These are phyloP conservation scores for Neurospora cerealis DNA, from an alignment of 495 filamentous ascomycete species.

Conservation along the genomic window DNA sequence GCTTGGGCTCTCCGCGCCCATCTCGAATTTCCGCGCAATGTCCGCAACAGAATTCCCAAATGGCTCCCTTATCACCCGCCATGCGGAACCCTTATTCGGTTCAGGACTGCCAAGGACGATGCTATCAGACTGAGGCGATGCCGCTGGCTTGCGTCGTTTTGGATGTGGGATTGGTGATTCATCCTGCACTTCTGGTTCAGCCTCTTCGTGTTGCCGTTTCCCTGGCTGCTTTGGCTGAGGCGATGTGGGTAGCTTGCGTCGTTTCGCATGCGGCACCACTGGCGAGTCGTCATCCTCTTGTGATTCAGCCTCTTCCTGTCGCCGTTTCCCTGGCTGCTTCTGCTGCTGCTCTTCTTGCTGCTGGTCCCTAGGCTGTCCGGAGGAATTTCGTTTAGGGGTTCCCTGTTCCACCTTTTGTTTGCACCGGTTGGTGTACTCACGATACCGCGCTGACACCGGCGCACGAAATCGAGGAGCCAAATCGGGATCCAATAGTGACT, in stretches of 20 bases:
- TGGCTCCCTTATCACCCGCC: neutral
- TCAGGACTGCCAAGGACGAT: neutral
- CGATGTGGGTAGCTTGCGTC: neutral
- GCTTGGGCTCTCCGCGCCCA: neutral
- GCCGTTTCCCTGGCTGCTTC: neutral
- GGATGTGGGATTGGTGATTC: neutral
- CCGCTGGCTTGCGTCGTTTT: neutral
- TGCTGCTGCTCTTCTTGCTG: too few relatives aligned
- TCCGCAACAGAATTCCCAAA: neutral
- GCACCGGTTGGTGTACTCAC: neutral
- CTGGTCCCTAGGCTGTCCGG: neutral
- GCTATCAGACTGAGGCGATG: neutral
- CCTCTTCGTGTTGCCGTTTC: neutral
- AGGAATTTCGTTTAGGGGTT: neutral
- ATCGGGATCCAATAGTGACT: neutral
- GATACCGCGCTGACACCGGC: neutral
- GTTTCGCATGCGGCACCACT: neutral
- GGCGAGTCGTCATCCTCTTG: neutral
- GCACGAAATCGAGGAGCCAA: neutral
- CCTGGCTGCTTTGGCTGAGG: neutral
- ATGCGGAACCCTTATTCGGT: neutral
- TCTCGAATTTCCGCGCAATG: neutral
- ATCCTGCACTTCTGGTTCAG: neutral
- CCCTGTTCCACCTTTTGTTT: neutral
- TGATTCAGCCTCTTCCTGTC: neutral